These are phyloP conservation scores for Apodospora peruviana DNA, from an alignment of 495 filamentous ascomycete genomes.

Conservation along the genomic window DNA sequence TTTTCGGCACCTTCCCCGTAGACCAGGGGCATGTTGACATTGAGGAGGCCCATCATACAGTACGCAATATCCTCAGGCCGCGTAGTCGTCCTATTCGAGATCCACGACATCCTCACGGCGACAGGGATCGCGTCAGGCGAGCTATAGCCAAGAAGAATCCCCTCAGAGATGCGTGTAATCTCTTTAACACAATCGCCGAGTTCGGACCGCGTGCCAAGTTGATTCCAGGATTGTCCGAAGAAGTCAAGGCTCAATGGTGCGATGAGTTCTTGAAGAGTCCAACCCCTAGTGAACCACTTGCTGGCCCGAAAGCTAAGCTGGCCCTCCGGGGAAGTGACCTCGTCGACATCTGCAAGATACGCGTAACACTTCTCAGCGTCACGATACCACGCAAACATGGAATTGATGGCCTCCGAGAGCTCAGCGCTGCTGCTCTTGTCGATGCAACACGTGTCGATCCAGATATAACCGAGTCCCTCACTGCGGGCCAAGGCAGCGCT, in stretches of 20 bases:
- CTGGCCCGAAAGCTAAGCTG: not conserved
- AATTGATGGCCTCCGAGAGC: conserved; percentile 37
- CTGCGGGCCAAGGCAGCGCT: conserved; percentile 18
- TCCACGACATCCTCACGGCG: conserved; percentile 12
- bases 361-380: conserved; percentile 23
- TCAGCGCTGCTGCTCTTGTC: conserved; percentile 35
- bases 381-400: conserved; percentile 38
- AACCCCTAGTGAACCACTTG: conserved; percentile 30
- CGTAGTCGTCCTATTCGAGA: conserved; percentile 3
- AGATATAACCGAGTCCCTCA: conserved; percentile 21
- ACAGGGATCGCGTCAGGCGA: not conserved
- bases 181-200: not conserved
- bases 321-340: not conserved
- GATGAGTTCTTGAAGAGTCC: conserved; percentile 36
- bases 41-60: conserved; percentile 14
- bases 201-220: conserved; percentile 2
- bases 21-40: conserved; percentile 14
- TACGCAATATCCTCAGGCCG: conserved; percentile 12
- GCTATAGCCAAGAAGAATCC: not conserved
- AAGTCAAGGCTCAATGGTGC: conserved; percentile 27
- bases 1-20: conserved; percentile 13
- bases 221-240: conserved; percentile 21
- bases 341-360: conserved; percentile 14
- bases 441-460: conserved; percentile 39
- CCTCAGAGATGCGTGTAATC: conserved; percentile 3